Percentiles rank a stretch among this genome's conserved stretches.
Evolutionary conservation across 305 asterid species (phyloP).

Genomic region (Striga hermonthica): DNA sequence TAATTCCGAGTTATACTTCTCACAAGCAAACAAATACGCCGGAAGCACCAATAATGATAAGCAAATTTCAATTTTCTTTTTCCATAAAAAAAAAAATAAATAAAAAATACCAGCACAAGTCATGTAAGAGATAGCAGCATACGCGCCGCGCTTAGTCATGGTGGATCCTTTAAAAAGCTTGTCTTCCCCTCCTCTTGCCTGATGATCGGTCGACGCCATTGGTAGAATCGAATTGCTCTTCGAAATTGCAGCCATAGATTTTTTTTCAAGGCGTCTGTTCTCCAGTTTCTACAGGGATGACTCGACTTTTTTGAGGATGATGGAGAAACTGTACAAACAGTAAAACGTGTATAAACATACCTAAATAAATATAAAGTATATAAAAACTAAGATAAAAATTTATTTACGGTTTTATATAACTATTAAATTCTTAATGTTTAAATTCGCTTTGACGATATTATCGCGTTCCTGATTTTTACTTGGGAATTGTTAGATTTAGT

Average conservation of each 20-base stretch:
- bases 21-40: background rate
- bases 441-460: too few species aligned
- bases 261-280: background rate
- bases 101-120: conserved; percentile 64
- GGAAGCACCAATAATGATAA: background rate
- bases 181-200: conserved; percentile 54
- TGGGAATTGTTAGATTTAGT: too few species aligned
- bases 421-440: too few species aligned
- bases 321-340: too few species aligned
- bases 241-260: conserved; percentile 38
- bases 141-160: conserved; percentile 84
- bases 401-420: too few species aligned
- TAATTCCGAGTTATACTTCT: conserved; percentile 27
- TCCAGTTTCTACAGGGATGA: too few species aligned
- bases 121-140: conserved; percentile 88
- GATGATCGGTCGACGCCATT: conserved; percentile 48
- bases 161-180: conserved; percentile 83
- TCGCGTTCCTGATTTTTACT: too few species aligned
- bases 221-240: conserved; percentile 55
- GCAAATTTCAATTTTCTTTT: conserved; percentile 2
- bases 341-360: too few species aligned
- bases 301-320: too few species aligned
- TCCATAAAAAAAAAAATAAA: background rate
- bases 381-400: too few species aligned
- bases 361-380: too few species aligned